Evolutionary conservation across 495 filamentous ascomycete genomes (phyloP).

Genomic region (Trichodelitschia bisporula): DNA sequence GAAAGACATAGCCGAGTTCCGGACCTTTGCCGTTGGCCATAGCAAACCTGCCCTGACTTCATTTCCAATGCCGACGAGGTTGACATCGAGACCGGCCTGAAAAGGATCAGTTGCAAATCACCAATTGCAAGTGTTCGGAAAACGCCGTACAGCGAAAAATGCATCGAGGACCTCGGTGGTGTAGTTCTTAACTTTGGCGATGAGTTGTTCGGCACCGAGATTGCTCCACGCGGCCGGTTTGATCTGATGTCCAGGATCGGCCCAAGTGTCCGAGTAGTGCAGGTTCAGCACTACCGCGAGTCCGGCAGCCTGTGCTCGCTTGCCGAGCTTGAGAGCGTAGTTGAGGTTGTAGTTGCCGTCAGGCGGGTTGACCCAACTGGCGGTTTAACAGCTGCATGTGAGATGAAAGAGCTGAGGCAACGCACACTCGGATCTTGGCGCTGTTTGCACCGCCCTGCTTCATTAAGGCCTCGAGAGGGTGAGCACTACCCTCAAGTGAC

Average conservation of each 20-base stretch:
- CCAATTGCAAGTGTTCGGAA: too few relatives aligned
- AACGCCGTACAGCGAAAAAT: slow-evolving; percentile 13
- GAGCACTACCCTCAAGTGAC: background rate
- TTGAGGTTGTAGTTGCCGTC: slow-evolving; percentile 39
- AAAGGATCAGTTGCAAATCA: too few relatives aligned
- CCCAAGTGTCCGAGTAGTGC: slow-evolving; percentile 45
- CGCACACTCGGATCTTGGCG: background rate
- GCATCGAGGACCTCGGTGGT: slow-evolving; percentile 17
- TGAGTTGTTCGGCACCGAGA: slow-evolving; percentile 6
- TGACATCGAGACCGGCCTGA: slow-evolving; percentile 14
- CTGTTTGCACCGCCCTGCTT: background rate
- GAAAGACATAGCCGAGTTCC: slow-evolving; percentile 8
- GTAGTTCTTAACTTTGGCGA: slow-evolving; percentile 13
- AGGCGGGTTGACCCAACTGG: slow-evolving; percentile 49
- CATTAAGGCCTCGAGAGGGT: background rate
- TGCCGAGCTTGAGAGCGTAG: slow-evolving; percentile 43
- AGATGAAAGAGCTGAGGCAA: too few relatives aligned
- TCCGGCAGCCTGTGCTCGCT: slow-evolving; percentile 36
- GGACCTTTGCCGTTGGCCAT: slow-evolving; percentile 19
- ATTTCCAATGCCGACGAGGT: slow-evolving; percentile 19
- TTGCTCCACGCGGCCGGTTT: background rate
- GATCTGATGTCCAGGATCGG: slow-evolving; percentile 1
- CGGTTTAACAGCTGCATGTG: too few relatives aligned
- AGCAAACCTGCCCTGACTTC: slow-evolving; percentile 23
- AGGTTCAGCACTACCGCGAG: slow-evolving; percentile 42